Evolutionary conservation across 2,329 filamentous ascomycete genomes (phyloP).

Genomic region (Beauveria brongniartii): DNA sequence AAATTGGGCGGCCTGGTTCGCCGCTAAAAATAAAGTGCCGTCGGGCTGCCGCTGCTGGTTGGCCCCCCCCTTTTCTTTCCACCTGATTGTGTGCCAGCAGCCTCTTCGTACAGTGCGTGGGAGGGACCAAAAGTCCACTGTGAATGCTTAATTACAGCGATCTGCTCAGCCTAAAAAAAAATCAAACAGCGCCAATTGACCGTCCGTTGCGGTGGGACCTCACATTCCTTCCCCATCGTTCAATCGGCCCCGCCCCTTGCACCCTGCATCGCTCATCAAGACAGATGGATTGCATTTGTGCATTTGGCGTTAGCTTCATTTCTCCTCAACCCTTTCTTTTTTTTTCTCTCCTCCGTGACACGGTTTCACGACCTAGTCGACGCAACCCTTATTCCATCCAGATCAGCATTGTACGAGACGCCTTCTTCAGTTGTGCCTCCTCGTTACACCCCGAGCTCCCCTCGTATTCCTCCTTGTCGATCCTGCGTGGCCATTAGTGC

Average conservation of each 20-base stretch:
- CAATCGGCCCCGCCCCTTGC: neutral
- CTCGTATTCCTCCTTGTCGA: neutral
- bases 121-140: neutral
- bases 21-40: neutral
- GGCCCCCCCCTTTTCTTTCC: neutral
- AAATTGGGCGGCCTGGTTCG: neutral
- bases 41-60: too few species aligned
- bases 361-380: neutral
- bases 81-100: too few species aligned
- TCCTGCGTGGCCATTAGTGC: conserved; percentile 7
- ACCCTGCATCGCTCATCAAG: neutral
- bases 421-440: neutral
- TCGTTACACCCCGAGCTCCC: neutral
- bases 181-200: too few species aligned
- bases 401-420: neutral
- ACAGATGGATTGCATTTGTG: neutral
- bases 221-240: neutral
- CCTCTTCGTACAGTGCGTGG: too few species aligned
- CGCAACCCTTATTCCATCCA: neutral
- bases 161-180: too few species aligned
- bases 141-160: neutral
- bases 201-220: too few species aligned
- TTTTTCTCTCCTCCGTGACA: neutral
- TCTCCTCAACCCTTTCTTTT: neutral
- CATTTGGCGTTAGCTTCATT: conserved; percentile 4